phyloP scores from a whole-genome alignment of 331 rosid genomes.

The Saraca asoca region DNA sequence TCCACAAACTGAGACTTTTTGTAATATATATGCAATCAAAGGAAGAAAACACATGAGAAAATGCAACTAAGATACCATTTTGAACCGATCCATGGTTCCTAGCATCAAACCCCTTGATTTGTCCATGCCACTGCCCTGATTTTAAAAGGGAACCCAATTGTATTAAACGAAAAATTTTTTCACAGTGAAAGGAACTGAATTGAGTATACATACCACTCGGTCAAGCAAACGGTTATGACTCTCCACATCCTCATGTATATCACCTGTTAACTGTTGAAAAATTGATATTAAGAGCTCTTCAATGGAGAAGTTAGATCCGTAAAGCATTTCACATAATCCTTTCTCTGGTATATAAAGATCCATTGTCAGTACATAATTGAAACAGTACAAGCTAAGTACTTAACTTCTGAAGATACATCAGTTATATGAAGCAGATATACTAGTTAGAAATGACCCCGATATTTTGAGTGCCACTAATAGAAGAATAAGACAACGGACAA shows the following conservation, averaged over 20 bases:
- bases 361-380: slow-evolving; percentile 1
- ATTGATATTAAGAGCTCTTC: slow-evolving; percentile 21
- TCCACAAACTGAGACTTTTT: slow-evolving; percentile 28
- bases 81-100: slow-evolving; percentile 95
- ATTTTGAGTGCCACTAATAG: not conserved
- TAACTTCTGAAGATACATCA: not conserved
- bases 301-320: slow-evolving; percentile 7
- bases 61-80: slow-evolving; percentile 56
- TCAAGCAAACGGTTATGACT: slow-evolving; percentile 83
- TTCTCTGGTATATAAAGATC: not conserved
- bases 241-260: slow-evolving; percentile 91
- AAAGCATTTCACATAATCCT: slow-evolving; percentile 25
- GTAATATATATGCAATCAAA: slow-evolving; percentile 13
- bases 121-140: slow-evolving; percentile 85
- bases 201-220: slow-evolving; percentile 62
- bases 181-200: not conserved
- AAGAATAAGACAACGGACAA: slow-evolving; percentile 10
- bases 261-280: slow-evolving; percentile 81
- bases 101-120: slow-evolving; percentile 89
- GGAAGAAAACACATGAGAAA: slow-evolving; percentile 22
- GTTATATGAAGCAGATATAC: too few species aligned
- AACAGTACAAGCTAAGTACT: slow-evolving; percentile 8
- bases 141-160: slow-evolving; percentile 32
- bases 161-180: not conserved
- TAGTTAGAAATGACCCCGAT: slow-evolving; percentile 4